Conservation (phyloP, 169 alveolate genomes). For the Plasmodium ovale region DNA sequence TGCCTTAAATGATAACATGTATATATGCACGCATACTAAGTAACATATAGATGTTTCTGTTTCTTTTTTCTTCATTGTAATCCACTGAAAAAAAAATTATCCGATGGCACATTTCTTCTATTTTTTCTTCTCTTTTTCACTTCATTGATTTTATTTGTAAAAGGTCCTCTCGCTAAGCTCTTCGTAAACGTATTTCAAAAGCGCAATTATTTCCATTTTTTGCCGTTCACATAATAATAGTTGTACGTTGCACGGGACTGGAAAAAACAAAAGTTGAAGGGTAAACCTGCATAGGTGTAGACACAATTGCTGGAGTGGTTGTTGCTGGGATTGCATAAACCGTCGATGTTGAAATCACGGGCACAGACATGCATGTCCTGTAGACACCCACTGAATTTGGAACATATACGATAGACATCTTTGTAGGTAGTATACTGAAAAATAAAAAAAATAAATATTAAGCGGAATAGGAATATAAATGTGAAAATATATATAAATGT, state of each 20-base stretch:
- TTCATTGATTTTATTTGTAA: neutral
- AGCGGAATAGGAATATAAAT: too few species aligned
- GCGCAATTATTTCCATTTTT: neutral
- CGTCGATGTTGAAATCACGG: constrained; percentile 22
- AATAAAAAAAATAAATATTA: constrained; percentile 10
- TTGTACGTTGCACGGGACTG: constrained; percentile 15
- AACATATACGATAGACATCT: constrained; percentile 56
- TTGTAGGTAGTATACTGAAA: neutral
- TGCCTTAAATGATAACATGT: neutral
- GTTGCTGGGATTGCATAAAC: constrained; percentile 26
- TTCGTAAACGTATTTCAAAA: neutral
- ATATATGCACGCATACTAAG: neutral
- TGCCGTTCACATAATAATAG: constrained; percentile 41
- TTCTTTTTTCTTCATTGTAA: neutral
- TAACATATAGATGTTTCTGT: neutral
- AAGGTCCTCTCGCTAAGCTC: neutral
- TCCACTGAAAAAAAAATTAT: too few species aligned
- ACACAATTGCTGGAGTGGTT: constrained; percentile 19
- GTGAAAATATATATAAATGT: too few species aligned
- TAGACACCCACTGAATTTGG: constrained; percentile 24
- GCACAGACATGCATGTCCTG: constrained; percentile 54
- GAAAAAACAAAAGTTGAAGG: constrained; percentile 26
- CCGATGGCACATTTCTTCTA: neutral
- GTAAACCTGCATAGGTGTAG: constrained; percentile 29
- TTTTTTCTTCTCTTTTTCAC: neutral